Evolutionary conservation across 495 filamentous ascomycete genomes (phyloP), one percentile per base, ranked within the genome.

Genomic region (Eremomyces bilateralis): DNA sequence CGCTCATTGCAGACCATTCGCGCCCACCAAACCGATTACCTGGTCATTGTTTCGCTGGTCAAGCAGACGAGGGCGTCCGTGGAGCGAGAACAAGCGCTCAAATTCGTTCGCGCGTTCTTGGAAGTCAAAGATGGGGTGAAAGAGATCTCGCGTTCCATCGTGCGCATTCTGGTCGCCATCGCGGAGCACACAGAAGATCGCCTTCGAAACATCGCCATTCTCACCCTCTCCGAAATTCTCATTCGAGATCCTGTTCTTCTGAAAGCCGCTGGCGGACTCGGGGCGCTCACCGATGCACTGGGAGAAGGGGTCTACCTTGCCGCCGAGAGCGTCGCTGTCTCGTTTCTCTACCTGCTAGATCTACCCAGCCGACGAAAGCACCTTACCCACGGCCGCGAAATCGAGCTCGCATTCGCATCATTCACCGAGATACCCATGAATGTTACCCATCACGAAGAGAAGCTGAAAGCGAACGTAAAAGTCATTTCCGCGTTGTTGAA

Each of bases 31-130:
- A 94, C 85, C 2, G 88, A 97, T 50, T 80, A 83, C 46, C 62
- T 95, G 18, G 83, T 92, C 4, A 82, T 90, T 34, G 54, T 83
- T 49, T 93, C 88, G 4, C 63, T 97, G 18, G 77, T 84, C 41
- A 94, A 94, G 49, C 84, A 94, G 48, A 76, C 80, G 49, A 94
- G 92, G 49, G 76, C 85, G 8, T 88, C 81, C 49, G 80, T 97
- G 29, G 88, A 97, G 56, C 72, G 88, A 31, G 88, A 97, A 51
- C 88, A 97, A 54, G 88, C 88, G 0, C 53, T 97, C 42, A 97
- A 97, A 50, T 94, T 97, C 54, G 79, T 94, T 17, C 69, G 88
- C 37, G 80, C 83, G 4, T 97, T 97, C 51, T 60, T 97, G 17
- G 90, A 95, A 42, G 80, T 97, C 44, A 92, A 94, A 48, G 81